Evolutionary conservation across 345 rosid genomes (phyloP), one percentile per base, ranked within the genome.

Genomic region (Eucalyptus lansdowneana): DNA sequence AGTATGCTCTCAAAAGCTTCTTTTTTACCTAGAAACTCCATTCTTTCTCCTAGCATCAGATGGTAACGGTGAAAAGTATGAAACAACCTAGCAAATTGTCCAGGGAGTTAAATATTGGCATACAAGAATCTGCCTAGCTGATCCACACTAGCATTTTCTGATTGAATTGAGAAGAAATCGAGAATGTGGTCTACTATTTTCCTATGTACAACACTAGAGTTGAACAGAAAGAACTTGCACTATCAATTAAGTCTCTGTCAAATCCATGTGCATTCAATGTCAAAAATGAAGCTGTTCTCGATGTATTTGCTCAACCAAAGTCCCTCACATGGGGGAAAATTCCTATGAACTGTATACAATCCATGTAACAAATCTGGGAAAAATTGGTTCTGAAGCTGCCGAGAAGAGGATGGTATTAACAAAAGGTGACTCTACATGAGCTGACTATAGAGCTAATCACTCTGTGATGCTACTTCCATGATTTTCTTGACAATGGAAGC

Each of bases 401-500:
- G 2, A 0, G 9, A 40, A 69, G 83, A 76, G 83, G 13, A 76
- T 76, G 47, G 27, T 40, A 76, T 76, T 40, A 25, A 76, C 27
- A 31, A 76, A 40, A 65, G 37, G 37, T 65, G 76, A 65, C 76
- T n/a, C 6, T 65, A 65, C 76, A 65, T 65, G 76, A 65, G 76
- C 76, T 11, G 15, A 6, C 14, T 37, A 37, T 6, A 40, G 83
- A 76, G 27, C 83, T 76, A 37, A 11, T 76, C 83, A 76, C 24
- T 37, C 44, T 37, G 24, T 21, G 83, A 19, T 88, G 51, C 89
- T 89, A 17, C 25, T 37, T 72, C 11, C 83, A 72, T 72, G 83
- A 92, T 88, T 91, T 87, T 91, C 88, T 93, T 88, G 16, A 96
- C 92, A 44, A 94, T 93, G 81, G 90, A 89, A 50, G 51, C 87